Evolutionary conservation across 2,329 filamentous ascomycete genomes (phyloP), one percentile per base, ranked within the genome.

Genomic region (Diplodia mutila): DNA sequence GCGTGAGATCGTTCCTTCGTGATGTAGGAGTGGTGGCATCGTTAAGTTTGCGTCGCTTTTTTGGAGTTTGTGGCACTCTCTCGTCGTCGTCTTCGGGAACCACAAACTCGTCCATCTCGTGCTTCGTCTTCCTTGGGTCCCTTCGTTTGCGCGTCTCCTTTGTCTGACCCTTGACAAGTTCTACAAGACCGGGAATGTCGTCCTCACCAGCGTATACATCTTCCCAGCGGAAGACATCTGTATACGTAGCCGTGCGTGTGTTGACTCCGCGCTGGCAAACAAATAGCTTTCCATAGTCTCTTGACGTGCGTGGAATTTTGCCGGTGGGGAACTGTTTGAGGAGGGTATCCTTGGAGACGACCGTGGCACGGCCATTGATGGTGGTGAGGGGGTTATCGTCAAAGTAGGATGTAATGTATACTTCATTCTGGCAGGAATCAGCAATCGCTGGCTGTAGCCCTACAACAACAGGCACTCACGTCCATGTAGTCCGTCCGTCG

Each of bases 171-270:
- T 91, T 86, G 18, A 97, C 85, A 70, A 90, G 81, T 34, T 90
- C 85, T 42, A 91, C 83, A 53, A 97, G 78, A 5, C 83, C 76
- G 57, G 86, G 85, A 34, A 97, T 84, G 70, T 90, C 86, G n/a
- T 89, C 82, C 37, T 83, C 83, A n/a, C 88, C 89, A 0, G 82
- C 83, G 73, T 92, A 97, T 1, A 96, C 80, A 52, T 97, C 88
- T 75, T 97, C 93, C 95, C 95, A 99, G 1, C 87, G 78, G 71
- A 99, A 97, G 73, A 97, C 93, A 16, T 95, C 89, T 0, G 94
- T 97, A 76, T 98, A 99, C 25, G 89, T 93, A 23, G 93, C 91
- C 27, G 94, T 97, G 68, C 93, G 85, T 14, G 92, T 91, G 75
- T 96, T 97, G 75, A 94, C 96, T 25, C 93, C 95, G 76, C 94